phyloP scores from a whole-genome alignment of 2,329 filamentous ascomycete species.

The Epichloe glyceriae region DNA sequence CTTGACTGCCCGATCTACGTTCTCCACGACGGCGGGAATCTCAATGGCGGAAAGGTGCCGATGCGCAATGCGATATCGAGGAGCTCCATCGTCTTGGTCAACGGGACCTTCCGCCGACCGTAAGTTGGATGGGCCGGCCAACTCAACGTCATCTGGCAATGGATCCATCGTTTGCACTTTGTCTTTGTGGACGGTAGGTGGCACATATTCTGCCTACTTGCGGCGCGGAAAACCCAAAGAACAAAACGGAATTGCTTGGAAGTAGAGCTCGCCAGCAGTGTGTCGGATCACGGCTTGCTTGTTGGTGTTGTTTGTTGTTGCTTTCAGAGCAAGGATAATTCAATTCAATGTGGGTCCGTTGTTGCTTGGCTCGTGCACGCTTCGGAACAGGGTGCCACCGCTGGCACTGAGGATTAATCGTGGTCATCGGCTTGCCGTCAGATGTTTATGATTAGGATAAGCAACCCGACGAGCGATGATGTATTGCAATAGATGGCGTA shows the following conservation, averaged over 20 bases:
- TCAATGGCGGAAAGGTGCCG: conserved; percentile 28
- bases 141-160: not conserved
- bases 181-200: not conserved
- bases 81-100: conserved; percentile 14
- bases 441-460: too few relatives aligned
- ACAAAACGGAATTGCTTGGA: too few relatives aligned
- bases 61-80: conserved; percentile 22
- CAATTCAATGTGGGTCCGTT: not conserved
- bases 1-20: conserved; percentile 28
- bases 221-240: not conserved
- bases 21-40: conserved; percentile 29
- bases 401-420: too few relatives aligned
- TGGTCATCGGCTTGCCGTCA: not conserved
- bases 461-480: too few relatives aligned
- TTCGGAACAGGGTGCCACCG: too few relatives aligned
- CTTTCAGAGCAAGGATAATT: not conserved
- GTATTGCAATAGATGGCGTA: too few relatives aligned
- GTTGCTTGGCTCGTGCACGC: not conserved
- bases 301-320: not conserved
- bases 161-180: not conserved
- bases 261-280: not conserved
- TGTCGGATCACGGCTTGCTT: not conserved
- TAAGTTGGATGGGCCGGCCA: not conserved
- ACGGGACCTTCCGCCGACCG: not conserved
- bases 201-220: not conserved